Evolutionary conservation across 331 rosid genomes (phyloP).

Genomic region (Quercus phellos): DNA sequence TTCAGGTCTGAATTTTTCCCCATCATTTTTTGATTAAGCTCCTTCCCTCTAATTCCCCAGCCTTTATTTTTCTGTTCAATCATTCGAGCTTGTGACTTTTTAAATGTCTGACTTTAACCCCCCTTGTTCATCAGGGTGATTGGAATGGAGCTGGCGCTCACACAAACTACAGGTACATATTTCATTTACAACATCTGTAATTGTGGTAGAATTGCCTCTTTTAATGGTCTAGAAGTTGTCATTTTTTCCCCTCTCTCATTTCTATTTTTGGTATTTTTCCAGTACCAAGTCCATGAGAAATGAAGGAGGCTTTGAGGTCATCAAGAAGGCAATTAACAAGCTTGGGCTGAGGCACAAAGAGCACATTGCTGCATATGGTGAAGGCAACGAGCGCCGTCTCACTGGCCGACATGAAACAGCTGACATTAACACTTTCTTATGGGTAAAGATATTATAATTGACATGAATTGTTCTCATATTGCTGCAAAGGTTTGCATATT

Average conservation of each 20-base stretch:
- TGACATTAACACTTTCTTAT: conserved; percentile 60
- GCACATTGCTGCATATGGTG: conserved; percentile 90
- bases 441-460: conserved; percentile 43
- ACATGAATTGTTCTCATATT: neutral
- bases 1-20: conserved; percentile 35
- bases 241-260: neutral
- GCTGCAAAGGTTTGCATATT: neutral
- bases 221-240: neutral
- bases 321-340: conserved; percentile 67
- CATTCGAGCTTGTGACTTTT: neutral
- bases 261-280: conserved; percentile 15
- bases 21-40: neutral
- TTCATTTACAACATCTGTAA: neutral
- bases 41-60: neutral
- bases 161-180: conserved; percentile 73
- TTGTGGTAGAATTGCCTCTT: neutral
- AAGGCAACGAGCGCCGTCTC: conserved; percentile 93
- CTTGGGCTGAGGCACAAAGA: conserved; percentile 73
- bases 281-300: conserved; percentile 84
- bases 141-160: conserved; percentile 99
- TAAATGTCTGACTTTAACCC: neutral
- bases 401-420: conserved; percentile 91
- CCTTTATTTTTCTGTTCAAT: no score
- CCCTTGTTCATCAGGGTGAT: conserved; percentile 50
- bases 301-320: conserved; percentile 70